Evolutionary conservation across 345 rosid genomes (phyloP).

Genomic region (Acer saccharum): DNA sequence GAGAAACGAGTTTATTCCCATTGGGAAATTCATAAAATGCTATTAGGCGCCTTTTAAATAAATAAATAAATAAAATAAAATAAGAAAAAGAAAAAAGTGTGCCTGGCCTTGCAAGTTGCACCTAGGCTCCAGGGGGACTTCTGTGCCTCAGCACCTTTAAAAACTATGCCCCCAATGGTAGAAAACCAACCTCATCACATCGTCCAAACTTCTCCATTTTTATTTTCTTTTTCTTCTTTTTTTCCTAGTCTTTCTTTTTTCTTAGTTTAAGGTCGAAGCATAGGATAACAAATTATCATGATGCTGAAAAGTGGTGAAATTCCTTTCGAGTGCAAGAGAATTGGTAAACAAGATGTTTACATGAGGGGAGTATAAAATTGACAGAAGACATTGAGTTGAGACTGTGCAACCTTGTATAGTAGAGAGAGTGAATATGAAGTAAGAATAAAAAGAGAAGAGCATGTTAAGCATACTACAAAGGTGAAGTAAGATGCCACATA

Average conservation of each 20-base stretch:
- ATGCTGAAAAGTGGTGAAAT: neutral
- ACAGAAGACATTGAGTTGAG: neutral
- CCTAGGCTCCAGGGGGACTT: too few species aligned
- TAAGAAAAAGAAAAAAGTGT: too few species aligned
- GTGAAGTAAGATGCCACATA: neutral
- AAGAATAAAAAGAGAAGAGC: neutral
- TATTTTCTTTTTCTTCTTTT: neutral
- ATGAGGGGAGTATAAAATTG: neutral
- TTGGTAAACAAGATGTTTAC: neutral
- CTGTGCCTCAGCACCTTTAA: too few species aligned
- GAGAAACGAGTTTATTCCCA: too few species aligned
- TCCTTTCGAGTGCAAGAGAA: neutral
- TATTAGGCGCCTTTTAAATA: too few species aligned
- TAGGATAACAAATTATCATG: neutral
- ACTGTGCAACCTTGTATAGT: neutral
- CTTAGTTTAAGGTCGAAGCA: neutral
- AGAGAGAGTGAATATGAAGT: conserved; percentile 1
- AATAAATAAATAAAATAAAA: too few species aligned
- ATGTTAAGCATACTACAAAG: neutral
- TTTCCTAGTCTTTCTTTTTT: neutral
- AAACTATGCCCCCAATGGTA: neutral
- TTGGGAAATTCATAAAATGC: too few species aligned
- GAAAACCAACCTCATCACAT: neutral
- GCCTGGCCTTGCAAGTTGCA: too few species aligned
- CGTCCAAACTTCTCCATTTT: neutral